Conservation (phyloP, 441 rosid genomes). For the Populus hybrid region DNA sequence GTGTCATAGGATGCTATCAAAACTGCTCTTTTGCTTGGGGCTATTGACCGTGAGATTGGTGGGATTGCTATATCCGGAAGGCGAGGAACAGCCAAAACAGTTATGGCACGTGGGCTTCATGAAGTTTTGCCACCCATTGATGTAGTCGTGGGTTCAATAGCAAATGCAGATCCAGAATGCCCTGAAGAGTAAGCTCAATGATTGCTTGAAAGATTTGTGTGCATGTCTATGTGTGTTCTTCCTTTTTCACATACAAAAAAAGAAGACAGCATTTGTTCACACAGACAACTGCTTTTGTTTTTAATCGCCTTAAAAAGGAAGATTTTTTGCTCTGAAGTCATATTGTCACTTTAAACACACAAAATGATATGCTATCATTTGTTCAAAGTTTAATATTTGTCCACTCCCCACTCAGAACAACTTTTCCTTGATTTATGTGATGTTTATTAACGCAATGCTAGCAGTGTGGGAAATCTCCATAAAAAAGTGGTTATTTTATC, state of each 20-base stretch:
- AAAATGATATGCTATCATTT: background rate
- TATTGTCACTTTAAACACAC: background rate
- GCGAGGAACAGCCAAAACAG: slow-evolving; percentile 90
- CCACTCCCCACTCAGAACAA: background rate
- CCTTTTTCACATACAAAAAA: background rate
- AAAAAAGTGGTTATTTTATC: background rate
- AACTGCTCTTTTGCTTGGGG: slow-evolving; percentile 93
- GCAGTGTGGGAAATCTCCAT: background rate
- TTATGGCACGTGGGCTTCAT: slow-evolving; percentile 93
- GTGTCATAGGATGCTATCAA: slow-evolving; percentile 80
- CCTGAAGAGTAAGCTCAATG: slow-evolving; percentile 67
- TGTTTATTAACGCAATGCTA: background rate
- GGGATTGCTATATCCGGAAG: slow-evolving; percentile 88
- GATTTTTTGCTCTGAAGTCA: background rate
- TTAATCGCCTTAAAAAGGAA: background rate
- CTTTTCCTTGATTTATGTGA: background rate
- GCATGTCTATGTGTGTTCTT: background rate
- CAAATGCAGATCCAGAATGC: slow-evolving; percentile 85
- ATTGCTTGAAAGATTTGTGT: background rate
- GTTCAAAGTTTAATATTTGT: background rate
- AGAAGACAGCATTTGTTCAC: background rate
- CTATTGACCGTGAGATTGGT: slow-evolving; percentile 89
- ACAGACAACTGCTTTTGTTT: background rate
- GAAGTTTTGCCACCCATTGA: slow-evolving; percentile 88
- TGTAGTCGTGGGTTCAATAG: slow-evolving; percentile 77